These are phyloP conservation scores for Boletellus emodensis DNA, from an alignment of 768 basidiomycete genomes.

Conservation along the genomic window DNA sequence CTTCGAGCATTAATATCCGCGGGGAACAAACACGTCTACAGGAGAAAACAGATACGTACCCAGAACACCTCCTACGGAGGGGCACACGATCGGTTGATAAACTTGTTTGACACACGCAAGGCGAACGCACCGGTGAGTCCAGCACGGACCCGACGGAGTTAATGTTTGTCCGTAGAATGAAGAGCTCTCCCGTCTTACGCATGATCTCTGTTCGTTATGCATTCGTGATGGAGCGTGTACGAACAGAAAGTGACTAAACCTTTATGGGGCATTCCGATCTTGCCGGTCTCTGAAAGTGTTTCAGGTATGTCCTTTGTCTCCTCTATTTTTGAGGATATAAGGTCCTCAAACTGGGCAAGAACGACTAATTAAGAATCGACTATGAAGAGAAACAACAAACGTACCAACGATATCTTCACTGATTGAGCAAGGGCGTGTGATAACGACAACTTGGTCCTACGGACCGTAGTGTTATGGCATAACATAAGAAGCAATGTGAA, in stretches of 20 bases:
- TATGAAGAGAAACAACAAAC: slow-evolving; percentile 29
- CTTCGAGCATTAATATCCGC: slow-evolving; percentile 15
- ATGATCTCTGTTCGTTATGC: slow-evolving; percentile 68
- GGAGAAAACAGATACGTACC: slow-evolving; percentile 49
- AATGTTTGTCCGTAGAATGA: slow-evolving; percentile 90
- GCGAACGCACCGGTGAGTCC: slow-evolving; percentile 77
- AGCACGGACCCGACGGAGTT: slow-evolving; percentile 96
- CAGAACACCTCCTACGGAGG: slow-evolving; percentile 81
- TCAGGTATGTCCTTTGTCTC: slow-evolving; percentile 96
- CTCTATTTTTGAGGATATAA: slow-evolving; percentile 90
- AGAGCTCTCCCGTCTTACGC: slow-evolving; percentile 94
- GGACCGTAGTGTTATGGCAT: slow-evolving; percentile 6
- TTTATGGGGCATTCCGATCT: slow-evolving; percentile 87
- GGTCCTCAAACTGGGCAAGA: slow-evolving; percentile 71
- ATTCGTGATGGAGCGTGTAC: slow-evolving; percentile 10
- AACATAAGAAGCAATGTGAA: slow-evolving; percentile 10
- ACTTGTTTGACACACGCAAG: background rate
- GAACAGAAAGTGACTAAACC: slow-evolving; percentile 36
- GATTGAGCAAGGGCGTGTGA: slow-evolving; percentile 96
- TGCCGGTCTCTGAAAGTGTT: slow-evolving; percentile 88
- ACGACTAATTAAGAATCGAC: background rate
- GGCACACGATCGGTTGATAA: background rate
- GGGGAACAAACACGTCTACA: slow-evolving; percentile 6
- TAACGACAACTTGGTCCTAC: slow-evolving; percentile 91
- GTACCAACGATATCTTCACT: slow-evolving; percentile 90